A percentile compares a stretch with the other conserved stretches of the same genome.
Evolutionary conservation across 768 basidiomycete genomes (phyloP).

Genomic region (Auricularia sp.): DNA sequence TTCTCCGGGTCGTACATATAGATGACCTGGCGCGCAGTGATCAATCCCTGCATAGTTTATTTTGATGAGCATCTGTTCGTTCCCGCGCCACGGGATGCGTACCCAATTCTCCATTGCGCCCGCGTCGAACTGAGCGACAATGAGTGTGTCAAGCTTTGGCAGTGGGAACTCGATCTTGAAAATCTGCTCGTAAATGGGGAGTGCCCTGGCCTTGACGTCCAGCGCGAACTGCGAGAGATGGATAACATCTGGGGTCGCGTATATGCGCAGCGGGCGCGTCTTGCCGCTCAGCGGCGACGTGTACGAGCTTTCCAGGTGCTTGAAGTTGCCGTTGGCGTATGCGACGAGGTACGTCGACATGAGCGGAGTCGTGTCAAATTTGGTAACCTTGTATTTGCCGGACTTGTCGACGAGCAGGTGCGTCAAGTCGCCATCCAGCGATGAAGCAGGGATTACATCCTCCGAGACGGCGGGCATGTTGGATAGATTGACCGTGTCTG

Average conservation of each 20-base stretch:
- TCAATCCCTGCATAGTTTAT: conserved; percentile 47
- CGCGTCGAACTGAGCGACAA: conserved; percentile 11
- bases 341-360: conserved; percentile 90
- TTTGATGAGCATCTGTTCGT: neutral
- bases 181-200: conserved; percentile 86
- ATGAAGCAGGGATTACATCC: conserved; percentile 27
- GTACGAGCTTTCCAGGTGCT: conserved; percentile 63
- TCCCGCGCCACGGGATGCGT: conserved; percentile 1
- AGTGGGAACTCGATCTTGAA: conserved; percentile 90
- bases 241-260: conserved; percentile 76
- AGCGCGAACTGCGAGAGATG: conserved; percentile 73
- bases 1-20: conserved; percentile 73
- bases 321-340: conserved; percentile 73
- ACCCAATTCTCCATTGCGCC: conserved; percentile 92
- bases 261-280: conserved; percentile 73
- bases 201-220: conserved; percentile 69
- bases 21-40: conserved; percentile 76
- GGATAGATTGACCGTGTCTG: conserved; percentile 63
- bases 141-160: conserved; percentile 85
- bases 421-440: neutral
- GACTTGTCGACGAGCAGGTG: conserved; percentile 16
- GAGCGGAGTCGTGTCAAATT: conserved; percentile 70
- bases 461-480: conserved; percentile 80
- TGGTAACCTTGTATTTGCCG: conserved; percentile 66
- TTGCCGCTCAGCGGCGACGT: conserved; percentile 71